Evolutionary conservation across 257 asterid species (phyloP), one percentile per base, ranked within the genome.

Genomic region (Solanum ahanhuiri): DNA sequence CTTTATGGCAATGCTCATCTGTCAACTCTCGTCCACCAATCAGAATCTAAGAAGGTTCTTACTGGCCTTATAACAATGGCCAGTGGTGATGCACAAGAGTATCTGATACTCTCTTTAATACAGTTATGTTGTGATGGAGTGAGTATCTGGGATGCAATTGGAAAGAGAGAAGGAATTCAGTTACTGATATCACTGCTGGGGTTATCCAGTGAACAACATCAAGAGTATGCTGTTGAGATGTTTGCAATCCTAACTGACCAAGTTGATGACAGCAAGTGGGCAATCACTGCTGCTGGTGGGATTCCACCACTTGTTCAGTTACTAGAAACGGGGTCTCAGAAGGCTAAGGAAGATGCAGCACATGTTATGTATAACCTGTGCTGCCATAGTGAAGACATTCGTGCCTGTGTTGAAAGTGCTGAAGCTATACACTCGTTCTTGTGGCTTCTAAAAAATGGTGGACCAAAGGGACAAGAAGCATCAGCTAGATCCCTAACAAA

Each of bases 181-280:
- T 90, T 94, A 70, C 92, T 95, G 15, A 95, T 95, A 83, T 91
- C 98, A 23, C 93, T 91, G 34, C 90, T 94, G 87, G 98, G 98
- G 70, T 90, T 95, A 90, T 93, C 98, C 84, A 88, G 94, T 86
- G 96, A 95, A 86, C 94, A 92, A 39, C 93, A 95, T 89, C 98
- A 94, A 92, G 98, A 95, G 89, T 93, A 89, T 43, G 95, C 95
- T 51, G 98, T 93, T 83, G 93, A 90, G 90, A 88, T 95, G 94
- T 95, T 95, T 69, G 92, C 92, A 39, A 94, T 95, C 87, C 94
- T 95, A 83, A 93, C 92, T 12, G 93, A 93, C 90, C 95, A 93
- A 89, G 93, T 90, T 88, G 98, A 94, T 84, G 98, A 95, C 91
- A 93, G 98, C 96, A 95, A 93, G 90, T 95, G 98, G 98, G 98